A percentile compares a stretch with the other conserved stretches of the same genome.
Evolutionary conservation across 768 basidiomycete genomes (phyloP).

Genomic region (Rhodotorula diobovata): DNA sequence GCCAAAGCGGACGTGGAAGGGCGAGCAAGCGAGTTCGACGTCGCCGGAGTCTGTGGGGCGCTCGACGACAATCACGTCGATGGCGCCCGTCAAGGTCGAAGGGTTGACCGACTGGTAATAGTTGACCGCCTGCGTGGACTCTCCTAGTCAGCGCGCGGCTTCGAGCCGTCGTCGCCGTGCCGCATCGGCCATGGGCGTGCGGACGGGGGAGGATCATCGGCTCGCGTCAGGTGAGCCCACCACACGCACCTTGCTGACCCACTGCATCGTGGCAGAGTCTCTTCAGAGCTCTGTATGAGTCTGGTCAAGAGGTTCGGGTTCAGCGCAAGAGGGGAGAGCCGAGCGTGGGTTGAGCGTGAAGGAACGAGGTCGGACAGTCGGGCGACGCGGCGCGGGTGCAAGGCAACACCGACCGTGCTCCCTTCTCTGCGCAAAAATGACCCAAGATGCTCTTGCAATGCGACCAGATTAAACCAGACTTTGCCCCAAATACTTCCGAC

Average conservation of each 20-base stretch:
- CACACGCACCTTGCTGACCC: slow-evolving; percentile 22
- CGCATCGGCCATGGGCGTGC: neutral
- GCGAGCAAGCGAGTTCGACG: slow-evolving; percentile 77
- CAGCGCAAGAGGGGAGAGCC: neutral
- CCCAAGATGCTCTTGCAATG: neutral
- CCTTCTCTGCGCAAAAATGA: too few species aligned
- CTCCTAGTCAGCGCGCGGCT: neutral
- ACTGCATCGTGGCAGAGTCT: slow-evolving; percentile 13
- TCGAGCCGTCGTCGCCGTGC: neutral
- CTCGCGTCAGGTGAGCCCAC: too few species aligned
- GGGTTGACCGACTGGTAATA: slow-evolving; percentile 64
- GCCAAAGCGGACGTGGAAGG: slow-evolving; percentile 96
- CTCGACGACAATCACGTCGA: slow-evolving; percentile 95
- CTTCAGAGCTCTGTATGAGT: too few species aligned
- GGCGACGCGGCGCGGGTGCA: too few species aligned
- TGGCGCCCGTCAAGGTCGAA: slow-evolving; percentile 92
- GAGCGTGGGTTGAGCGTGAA: neutral
- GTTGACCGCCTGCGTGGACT: slow-evolving; percentile 24
- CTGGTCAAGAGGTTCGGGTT: too few species aligned
- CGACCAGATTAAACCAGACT: neutral
- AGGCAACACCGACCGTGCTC: too few species aligned
- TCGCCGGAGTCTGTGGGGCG: slow-evolving; percentile 54
- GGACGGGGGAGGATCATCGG: neutral
- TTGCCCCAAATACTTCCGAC: neutral
- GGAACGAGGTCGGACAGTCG: too few species aligned